Evolutionary conservation across 192 early-diverging fungal genomes (phyloP), one percentile per base, ranked within the genome.

Genomic region (Chytriomyces sp.): DNA sequence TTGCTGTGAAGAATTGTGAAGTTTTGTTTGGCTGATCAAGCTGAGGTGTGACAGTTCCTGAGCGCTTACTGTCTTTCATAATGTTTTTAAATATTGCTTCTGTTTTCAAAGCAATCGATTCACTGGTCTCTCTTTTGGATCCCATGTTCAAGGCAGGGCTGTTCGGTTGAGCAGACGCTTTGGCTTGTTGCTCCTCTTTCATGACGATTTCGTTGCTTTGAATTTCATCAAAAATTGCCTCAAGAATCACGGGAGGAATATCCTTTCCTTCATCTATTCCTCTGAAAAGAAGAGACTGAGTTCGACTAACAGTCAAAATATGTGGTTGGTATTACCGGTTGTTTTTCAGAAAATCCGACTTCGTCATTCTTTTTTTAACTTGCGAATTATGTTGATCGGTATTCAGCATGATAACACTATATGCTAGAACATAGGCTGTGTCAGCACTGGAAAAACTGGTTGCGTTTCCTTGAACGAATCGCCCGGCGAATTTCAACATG

Each of bases 401-500:
- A 74, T 98, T 98, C 39, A 98, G 83, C 93, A 98, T 88, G 39
- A 98, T 89, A 7, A 92, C 90, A 59, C 93, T 94, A 78, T 94
- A 98, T 26, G 95, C 93, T 31, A 98, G 84, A 38, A 94, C 90
- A 67, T 98, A 98, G 0, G 93, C 93, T 22, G 95, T 93, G 70
- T 98, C 94, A 17, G 95, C 94, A 67, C 93, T 95, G 57, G 90
- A 89, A 81, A 98, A 98, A 0, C 81, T 79, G 3, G 78, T 77
- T 1, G 93, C 91, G 64, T 98, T 95, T 53, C 89, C 91, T 73
- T 91, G 89, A 10, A 94, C 44, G 68, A 91, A 98, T 31, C 93
- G 86, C 78, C 96, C 94, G 36, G 95, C 95, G 83, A 96, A 98
- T 80, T 98, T 98, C 17, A 98, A 85, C 95, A 98, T 98, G 72